phyloP scores from a whole-genome alignment of 352 stramenopile genomes.

The Globisporangium uncinulatum region DNA sequence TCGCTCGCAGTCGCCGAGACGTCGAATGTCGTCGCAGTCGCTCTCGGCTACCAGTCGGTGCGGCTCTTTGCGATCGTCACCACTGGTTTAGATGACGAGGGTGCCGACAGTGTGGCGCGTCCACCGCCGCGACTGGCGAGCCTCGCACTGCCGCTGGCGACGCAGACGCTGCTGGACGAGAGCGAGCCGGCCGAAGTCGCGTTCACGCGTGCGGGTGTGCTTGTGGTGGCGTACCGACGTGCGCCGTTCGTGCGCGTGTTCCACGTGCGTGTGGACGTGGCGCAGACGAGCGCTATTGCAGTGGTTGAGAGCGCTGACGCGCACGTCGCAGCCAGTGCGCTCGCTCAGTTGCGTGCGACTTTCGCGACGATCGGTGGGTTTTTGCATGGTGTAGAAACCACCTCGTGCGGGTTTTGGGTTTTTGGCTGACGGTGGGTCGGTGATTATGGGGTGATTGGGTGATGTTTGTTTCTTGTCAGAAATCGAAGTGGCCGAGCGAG shows the following conservation, averaged over 20 bases:
- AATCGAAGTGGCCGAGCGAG: constrained; percentile 36
- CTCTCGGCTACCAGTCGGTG: constrained; percentile 40
- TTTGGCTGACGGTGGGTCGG: not conserved
- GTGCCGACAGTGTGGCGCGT: not conserved
- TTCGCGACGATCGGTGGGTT: constrained; percentile 50
- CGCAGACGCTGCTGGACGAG: constrained; percentile 29
- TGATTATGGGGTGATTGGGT: not conserved
- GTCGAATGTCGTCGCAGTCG: constrained; percentile 51
- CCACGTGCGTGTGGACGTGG: constrained; percentile 25
- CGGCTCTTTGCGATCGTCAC: constrained; percentile 55
- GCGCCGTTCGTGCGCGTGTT: constrained; percentile 60
- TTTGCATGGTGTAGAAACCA: not conserved
- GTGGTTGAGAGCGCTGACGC: not conserved
- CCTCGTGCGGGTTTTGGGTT: not conserved
- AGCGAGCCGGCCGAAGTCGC: constrained; percentile 39
- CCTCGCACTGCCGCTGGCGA: constrained; percentile 18
- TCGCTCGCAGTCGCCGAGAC: constrained; percentile 50
- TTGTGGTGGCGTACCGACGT: constrained; percentile 59
- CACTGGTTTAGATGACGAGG: constrained; percentile 1
- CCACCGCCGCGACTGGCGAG: constrained; percentile 18
- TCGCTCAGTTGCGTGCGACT: constrained; percentile 37
- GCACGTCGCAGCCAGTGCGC: constrained; percentile 18
- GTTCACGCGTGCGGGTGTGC: constrained; percentile 38
- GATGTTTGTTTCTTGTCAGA: constrained; percentile 17
- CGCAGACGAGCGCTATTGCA: constrained; percentile 6